Evolutionary conservation across 108 stramenopile genomes (phyloP).

Genomic region (Pseudonitzschia multistriata): DNA sequence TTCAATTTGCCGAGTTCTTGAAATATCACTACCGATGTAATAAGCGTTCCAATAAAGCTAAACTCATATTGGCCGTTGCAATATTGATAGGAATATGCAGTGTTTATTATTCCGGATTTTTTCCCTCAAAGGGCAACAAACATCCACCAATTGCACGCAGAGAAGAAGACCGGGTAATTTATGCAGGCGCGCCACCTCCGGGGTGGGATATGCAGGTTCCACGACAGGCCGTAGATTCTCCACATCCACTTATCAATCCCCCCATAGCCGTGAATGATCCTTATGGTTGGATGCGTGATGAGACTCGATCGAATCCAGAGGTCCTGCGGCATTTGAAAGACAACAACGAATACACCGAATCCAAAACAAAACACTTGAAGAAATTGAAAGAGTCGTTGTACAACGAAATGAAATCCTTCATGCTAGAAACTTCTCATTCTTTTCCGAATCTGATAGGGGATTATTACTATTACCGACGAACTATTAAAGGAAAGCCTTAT

Average conservation of each 20-base stretch:
- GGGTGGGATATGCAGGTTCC: conserved; percentile 13
- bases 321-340: conserved; percentile 57
- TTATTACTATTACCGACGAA: conserved; percentile 72
- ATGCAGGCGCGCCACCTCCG: conserved; percentile 49
- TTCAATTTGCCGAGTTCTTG: no score
- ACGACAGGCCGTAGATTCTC: conserved; percentile 63
- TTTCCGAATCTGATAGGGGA: conserved; percentile 48
- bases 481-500: conserved; percentile 67
- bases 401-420: conserved; percentile 48
- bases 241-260: conserved; percentile 67
- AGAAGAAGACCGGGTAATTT: conserved; percentile 69
- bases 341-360: conserved; percentile 66
- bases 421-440: conserved; percentile 31
- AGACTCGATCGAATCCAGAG: conserved; percentile 44
- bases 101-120: neutral
- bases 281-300: conserved; percentile 84
- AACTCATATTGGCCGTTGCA: neutral
- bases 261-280: conserved; percentile 54
- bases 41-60: neutral
- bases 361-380: conserved; percentile 45
- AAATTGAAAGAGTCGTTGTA: conserved; percentile 36
- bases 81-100: neutral
- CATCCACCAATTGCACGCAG: conserved; percentile 58
- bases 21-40: neutral
- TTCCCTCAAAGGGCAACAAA: neutral